Evolutionary conservation across 73 alveolate species (phyloP).

Genomic region (Uronychia setigera): DNA sequence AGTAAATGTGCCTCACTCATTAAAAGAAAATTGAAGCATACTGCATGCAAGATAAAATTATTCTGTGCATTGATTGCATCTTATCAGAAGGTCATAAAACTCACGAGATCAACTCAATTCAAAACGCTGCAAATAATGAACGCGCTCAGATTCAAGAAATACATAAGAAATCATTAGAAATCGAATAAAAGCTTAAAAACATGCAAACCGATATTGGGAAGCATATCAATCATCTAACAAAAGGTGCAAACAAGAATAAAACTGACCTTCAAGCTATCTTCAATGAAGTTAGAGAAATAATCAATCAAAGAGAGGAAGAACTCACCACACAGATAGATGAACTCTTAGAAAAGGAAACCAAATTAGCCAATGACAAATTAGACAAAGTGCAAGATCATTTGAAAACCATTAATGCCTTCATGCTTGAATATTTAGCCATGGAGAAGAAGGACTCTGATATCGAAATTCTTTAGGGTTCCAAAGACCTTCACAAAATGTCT

Average conservation of each 20-base stretch:
- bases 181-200: conserved; percentile 17
- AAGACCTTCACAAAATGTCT: neutral
- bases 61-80: conserved; percentile 79
- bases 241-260: conserved; percentile 40
- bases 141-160: neutral
- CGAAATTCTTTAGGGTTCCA: conserved; percentile 16
- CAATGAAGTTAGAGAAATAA: conserved; percentile 34
- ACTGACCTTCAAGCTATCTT: conserved; percentile 23
- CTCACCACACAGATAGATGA: conserved; percentile 20
- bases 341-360: conserved; percentile 33
- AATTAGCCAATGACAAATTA: conserved; percentile 6
- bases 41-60: conserved; percentile 62
- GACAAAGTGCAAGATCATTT: conserved; percentile 24
- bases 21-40: conserved; percentile 58
- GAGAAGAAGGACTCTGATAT: conserved; percentile 1
- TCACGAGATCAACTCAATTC: conserved; percentile 58
- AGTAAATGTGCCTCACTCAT: conserved; percentile 43
- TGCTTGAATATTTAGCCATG: conserved; percentile 5
- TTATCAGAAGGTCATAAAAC: conserved; percentile 69
- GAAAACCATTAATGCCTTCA: conserved; percentile 24
- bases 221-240: conserved; percentile 31
- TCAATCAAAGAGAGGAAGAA: conserved; percentile 42
- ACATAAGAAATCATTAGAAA: conserved; percentile 22
- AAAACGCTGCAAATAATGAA: conserved; percentile 27
- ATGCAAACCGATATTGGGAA: conserved; percentile 17